Base-by-base conservation (phyloP, 1,284 basidiomycete genomes). In the Ganoderma lingzhi region DNA sequence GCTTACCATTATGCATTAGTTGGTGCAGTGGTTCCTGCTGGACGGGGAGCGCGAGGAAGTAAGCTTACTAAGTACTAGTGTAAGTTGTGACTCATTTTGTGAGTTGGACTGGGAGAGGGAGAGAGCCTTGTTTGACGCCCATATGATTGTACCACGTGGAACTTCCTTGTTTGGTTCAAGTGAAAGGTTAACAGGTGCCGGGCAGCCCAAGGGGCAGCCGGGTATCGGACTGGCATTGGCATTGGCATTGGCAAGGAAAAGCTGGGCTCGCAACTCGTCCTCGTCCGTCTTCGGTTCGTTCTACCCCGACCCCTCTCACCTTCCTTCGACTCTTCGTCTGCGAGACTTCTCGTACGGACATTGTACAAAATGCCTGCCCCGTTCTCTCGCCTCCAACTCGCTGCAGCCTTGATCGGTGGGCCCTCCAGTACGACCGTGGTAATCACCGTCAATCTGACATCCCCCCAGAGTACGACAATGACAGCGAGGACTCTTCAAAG, bases 301-400 rank as follows among this genome's bases (percentile, higher is more conserved):
- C 37, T 61, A 28, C 37, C 17, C 39, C 37, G 19, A 60, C 39
- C 37, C 44, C 41, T 23, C 30, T 60, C 62, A 28, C 39, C 37
- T 32, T 30, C 17, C 23, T 44, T 23, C 39, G 8, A 19, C n/a
- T 51, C 37, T 39, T 41, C 37, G 19, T 39, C 37, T 60, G 58
- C 58, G 58, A 28, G 19, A 5, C 51, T 55, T 55, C 51, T 10
- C 19, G 28, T 9, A 17, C 19, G 2, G 19, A 41, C 5, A 6
- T 45, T 41, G 23, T 32, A 44, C 42, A 62, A 63, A 23, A 74
- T 71, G 76, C 56, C 73, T 12, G 70, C 73, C n/a, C 56, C 89
- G 3, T 94, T 94, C 80, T 94, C 93, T 71, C 90, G 93, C 69
- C 81, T 94, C 74, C 93, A 94, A 79, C 83, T 94, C 63, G 93